Evolutionary conservation across 2,329 filamentous ascomycete genomes (phyloP).

Genomic region (Leptosphaerulina australis): DNA sequence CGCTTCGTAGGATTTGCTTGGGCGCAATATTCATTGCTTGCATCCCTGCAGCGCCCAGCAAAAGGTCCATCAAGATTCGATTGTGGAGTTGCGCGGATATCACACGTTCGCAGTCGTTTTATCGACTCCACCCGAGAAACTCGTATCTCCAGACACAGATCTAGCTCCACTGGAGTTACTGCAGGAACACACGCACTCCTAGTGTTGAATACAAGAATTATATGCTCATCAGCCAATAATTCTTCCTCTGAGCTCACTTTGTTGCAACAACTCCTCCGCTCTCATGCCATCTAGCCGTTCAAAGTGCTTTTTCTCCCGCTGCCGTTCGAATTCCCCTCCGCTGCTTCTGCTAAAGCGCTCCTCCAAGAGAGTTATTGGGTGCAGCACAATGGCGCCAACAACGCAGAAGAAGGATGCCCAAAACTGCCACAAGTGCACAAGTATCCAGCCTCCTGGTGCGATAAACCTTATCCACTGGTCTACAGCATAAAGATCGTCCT

Average conservation of each 20-base stretch:
- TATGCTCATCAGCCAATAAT: constrained; percentile 17
- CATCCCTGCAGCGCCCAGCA: not conserved
- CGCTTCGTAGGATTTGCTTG: not conserved
- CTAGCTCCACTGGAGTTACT: not conserved
- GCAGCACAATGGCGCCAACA: constrained; percentile 59
- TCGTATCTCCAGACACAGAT: constrained; percentile 2
- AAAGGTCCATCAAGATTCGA: not conserved
- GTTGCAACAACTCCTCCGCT: constrained; percentile 18
- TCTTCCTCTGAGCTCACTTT: constrained; percentile 19
- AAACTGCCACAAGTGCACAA: constrained; percentile 68
- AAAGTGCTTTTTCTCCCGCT: constrained; percentile 13
- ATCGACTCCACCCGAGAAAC: not conserved
- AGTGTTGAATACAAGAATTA: not conserved
- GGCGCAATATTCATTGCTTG: not conserved
- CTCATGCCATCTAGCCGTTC: constrained; percentile 20
- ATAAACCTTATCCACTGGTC: constrained; percentile 78
- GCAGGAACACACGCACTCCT: not conserved
- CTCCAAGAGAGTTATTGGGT: constrained; percentile 52
- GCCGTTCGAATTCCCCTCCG: constrained; percentile 12
- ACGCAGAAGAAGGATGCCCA: constrained; percentile 70
- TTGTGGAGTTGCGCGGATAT: not conserved
- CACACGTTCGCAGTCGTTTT: not conserved
- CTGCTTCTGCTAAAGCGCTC: constrained; percentile 22
- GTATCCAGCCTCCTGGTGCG: constrained; percentile 60
- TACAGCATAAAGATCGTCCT: constrained; percentile 83